Conservation (phyloP, 495 filamentous ascomycete genomes). For the Apiosordaria backusii region DNA sequence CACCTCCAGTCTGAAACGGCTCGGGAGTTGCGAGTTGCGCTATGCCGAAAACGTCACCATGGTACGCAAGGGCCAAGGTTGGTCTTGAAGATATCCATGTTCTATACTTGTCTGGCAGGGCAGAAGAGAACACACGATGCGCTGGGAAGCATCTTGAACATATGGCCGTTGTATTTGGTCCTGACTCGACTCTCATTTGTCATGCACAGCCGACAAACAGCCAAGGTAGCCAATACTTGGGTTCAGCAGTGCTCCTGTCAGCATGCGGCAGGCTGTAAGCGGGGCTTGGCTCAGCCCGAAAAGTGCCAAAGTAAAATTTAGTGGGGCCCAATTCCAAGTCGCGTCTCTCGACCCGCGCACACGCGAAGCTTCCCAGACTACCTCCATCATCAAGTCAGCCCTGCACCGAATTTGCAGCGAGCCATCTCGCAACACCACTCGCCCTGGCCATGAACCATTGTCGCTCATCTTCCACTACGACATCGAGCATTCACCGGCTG, state of each 20-base stretch:
- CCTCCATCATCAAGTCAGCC: not conserved
- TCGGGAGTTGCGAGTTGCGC: not conserved
- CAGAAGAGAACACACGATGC: too few relatives aligned
- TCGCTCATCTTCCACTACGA: not conserved
- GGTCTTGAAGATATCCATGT: too few relatives aligned
- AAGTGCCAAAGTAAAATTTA: not conserved
- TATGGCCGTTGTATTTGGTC: too few relatives aligned
- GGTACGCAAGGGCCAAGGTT: not conserved
- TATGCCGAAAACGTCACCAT: not conserved
- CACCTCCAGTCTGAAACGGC: not conserved
- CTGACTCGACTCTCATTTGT: too few relatives aligned
- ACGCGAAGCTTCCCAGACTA: not conserved
- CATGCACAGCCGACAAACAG: too few relatives aligned
- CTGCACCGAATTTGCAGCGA: not conserved
- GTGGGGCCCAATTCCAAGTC: slow-evolving; percentile 10
- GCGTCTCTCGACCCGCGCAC: not conserved
- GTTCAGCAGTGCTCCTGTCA: too few relatives aligned
- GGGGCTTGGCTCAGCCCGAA: not conserved
- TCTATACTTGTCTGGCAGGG: too few relatives aligned
- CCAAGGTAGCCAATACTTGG: too few relatives aligned
- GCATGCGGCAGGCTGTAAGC: not conserved
- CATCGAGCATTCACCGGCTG: too few relatives aligned
- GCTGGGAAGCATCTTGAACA: too few relatives aligned
- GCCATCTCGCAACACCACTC: not conserved
- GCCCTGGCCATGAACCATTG: not conserved